Evolutionary conservation across 2,329 filamentous ascomycete species (phyloP), one percentile per base, ranked within the genome.

Genomic region (Colletotrichum sp.): DNA sequence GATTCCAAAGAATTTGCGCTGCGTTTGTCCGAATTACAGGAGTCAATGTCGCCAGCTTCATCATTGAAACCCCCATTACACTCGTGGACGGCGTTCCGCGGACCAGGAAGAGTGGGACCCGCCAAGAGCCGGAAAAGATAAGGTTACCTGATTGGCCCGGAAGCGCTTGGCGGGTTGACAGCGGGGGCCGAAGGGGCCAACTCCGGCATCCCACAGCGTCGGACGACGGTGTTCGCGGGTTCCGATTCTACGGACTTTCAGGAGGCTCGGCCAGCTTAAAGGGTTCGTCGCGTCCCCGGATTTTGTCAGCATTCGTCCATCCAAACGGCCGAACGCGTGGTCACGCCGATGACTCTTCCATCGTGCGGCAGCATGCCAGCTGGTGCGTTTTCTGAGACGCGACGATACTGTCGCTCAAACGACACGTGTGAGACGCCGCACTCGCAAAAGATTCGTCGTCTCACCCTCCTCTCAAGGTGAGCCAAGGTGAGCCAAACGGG

Each of bases 161-260:
- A 21, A 30, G 13, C 21, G 18, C 73, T 75, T 73, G 73, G 70
- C 64, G 28, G 43, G 18, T 48, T 21, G 12, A 6, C 43, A 32
- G 18, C 73, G 73, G 73, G 64, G 70, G 43, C 70, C 70, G 73
- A 59, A 43, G 60, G 28, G 52, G 43, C 39, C 21, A 30, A 52
- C 15, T 12, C 18, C n/a, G n/a, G n/a, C 24, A 63, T 59, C 32
- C 65, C 26, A 57, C 30, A 26, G 43, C 32, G 21, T 26, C 70
- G 70, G 70, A 60, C 32, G 13, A n/a, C 74, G 74, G 70, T 64
- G 57, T 26, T 32, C 59, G 73, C 74, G 74, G 74, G 70, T n/a
- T 48, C 57, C 73, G 73, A 60, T 30, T 43, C 18, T 61, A 34
- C 39, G 30, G 39, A n/a, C 43, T 24, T 61, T 24, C 7, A 32